Conservation (phyloP, 257 asterid species). For the Solanum paucissectum region DNA sequence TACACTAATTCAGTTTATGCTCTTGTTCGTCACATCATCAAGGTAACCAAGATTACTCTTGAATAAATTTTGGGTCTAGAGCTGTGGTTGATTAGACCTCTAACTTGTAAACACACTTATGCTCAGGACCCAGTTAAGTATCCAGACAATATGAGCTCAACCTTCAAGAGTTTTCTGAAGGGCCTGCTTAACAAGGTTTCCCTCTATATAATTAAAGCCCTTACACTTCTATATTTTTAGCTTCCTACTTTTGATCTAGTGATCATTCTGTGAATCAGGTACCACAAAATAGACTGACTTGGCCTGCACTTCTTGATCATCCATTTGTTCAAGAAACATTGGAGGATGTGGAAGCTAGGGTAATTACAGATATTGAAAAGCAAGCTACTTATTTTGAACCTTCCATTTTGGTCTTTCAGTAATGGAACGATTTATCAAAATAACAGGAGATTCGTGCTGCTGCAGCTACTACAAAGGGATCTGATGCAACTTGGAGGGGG, state of each 20-base stretch:
- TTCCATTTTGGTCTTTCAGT: neutral
- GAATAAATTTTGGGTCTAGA: neutral
- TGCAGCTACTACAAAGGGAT: conserved; percentile 36
- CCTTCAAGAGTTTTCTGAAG: conserved; percentile 71
- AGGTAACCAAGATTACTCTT: conserved; percentile 33
- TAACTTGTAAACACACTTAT: conserved; percentile 1
- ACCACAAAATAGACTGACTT: conserved; percentile 82
- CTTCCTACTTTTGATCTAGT: conserved; percentile 12
- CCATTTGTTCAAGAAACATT: conserved; percentile 69
- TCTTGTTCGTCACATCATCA: conserved; percentile 87
- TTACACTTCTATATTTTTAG: neutral
- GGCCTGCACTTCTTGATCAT: conserved; percentile 99
- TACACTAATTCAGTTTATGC: conserved; percentile 98
- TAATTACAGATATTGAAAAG: neutral
- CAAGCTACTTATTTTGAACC: neutral
- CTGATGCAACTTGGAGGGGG: conserved; percentile 36
- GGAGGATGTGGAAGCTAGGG: conserved; percentile 41
- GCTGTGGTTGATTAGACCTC: neutral
- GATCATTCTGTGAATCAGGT: conserved; percentile 34
- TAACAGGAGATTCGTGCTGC: conserved; percentile 36
- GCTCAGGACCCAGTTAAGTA: conserved; percentile 93
- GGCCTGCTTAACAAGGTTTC: conserved; percentile 92
- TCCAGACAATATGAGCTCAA: conserved; percentile 87
- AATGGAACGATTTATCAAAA: neutral
- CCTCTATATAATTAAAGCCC: neutral